A percentile compares a stretch with the other conserved stretches of the same genome.
These are phyloP conservation scores for Leccinum barrowsii DNA, from an alignment of 768 basidiomycete genomes.

Conservation along the genomic window DNA sequence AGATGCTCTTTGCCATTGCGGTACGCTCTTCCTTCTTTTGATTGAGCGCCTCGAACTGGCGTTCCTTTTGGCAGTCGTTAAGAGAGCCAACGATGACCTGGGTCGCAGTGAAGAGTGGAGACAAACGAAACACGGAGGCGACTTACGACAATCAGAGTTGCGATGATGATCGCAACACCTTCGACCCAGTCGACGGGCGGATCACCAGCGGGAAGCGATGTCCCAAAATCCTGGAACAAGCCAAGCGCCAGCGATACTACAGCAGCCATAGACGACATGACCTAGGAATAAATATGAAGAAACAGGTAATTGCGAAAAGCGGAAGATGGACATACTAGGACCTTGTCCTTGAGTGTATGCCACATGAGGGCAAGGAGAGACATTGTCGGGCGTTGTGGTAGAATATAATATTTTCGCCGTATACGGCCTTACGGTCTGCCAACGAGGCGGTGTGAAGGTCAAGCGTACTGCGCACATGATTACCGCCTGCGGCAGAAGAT, in stretches of 20 bases:
- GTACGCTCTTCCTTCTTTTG: slow-evolving; percentile 93
- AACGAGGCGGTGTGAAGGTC: slow-evolving; percentile 39
- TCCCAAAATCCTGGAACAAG: slow-evolving; percentile 90
- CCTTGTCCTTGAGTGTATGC: slow-evolving; percentile 86
- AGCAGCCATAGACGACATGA: slow-evolving; percentile 89
- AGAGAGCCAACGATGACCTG: slow-evolving; percentile 88
- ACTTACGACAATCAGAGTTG: slow-evolving; percentile 70
- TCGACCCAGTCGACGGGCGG: slow-evolving; percentile 98
- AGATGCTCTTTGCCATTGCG: slow-evolving; percentile 63
- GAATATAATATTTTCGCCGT: slow-evolving; percentile 59
- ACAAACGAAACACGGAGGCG: not conserved
- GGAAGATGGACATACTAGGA: slow-evolving; percentile 53
- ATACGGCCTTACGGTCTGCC: slow-evolving; percentile 62
- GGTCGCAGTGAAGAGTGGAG: not conserved
- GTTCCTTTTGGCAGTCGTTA: slow-evolving; percentile 99
- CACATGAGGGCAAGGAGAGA: slow-evolving; percentile 76
- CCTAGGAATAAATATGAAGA: slow-evolving; percentile 38
- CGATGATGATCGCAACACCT: slow-evolving; percentile 79
- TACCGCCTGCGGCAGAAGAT: slow-evolving; percentile 8
- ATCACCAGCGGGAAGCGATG: slow-evolving; percentile 49
- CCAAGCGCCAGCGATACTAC: slow-evolving; percentile 91
- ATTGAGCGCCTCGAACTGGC: slow-evolving; percentile 89
- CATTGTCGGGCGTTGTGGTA: slow-evolving; percentile 70
- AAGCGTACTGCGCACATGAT: not conserved
- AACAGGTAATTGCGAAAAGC: not conserved